phyloP scores from a whole-genome alignment of 2,329 filamentous ascomycete genomes.

The Penicillium sp. region DNA sequence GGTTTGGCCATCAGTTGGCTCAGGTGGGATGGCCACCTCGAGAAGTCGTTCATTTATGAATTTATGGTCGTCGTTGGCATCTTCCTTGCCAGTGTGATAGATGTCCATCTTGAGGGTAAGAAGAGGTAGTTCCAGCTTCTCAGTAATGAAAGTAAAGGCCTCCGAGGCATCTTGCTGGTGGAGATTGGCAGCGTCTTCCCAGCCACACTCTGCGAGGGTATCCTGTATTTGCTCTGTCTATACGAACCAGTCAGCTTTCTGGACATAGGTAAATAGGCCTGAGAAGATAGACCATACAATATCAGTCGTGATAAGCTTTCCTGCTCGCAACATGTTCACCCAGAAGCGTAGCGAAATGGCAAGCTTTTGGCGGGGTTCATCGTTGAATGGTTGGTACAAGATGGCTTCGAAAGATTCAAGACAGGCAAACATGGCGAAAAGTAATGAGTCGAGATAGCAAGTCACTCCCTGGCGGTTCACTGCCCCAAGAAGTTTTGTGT shows the following conservation, averaged over 20 bases:
- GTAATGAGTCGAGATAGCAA: slow-evolving; percentile 86
- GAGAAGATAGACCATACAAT: slow-evolving; percentile 51
- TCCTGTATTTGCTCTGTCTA: slow-evolving; percentile 80
- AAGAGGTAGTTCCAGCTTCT: slow-evolving; percentile 77
- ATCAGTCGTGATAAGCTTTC: slow-evolving; percentile 77
- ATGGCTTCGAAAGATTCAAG: slow-evolving; percentile 90
- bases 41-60: slow-evolving; percentile 86
- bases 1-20: slow-evolving; percentile 59
- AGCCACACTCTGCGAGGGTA: slow-evolving; percentile 76
- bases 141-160: slow-evolving; percentile 91
- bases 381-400: slow-evolving; percentile 71
- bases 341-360: slow-evolving; percentile 77
- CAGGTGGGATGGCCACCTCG: slow-evolving; percentile 81
- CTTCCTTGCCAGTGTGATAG: slow-evolving; percentile 81
- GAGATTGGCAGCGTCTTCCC: slow-evolving; percentile 70
- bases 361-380: slow-evolving; percentile 66
- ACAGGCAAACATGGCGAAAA: slow-evolving; percentile 94
- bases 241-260: slow-evolving; percentile 7
- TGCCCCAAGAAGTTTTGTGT: slow-evolving; percentile 70
- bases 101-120: slow-evolving; percentile 90
- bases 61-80: slow-evolving; percentile 83
- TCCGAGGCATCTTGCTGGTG: slow-evolving; percentile 93
- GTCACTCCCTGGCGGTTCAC: slow-evolving; percentile 81
- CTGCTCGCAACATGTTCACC: slow-evolving; percentile 85
- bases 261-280: background rate